Evolutionary conservation across 2,329 filamentous ascomycete species (phyloP).

Genomic region (Mollisia scopiformis): DNA sequence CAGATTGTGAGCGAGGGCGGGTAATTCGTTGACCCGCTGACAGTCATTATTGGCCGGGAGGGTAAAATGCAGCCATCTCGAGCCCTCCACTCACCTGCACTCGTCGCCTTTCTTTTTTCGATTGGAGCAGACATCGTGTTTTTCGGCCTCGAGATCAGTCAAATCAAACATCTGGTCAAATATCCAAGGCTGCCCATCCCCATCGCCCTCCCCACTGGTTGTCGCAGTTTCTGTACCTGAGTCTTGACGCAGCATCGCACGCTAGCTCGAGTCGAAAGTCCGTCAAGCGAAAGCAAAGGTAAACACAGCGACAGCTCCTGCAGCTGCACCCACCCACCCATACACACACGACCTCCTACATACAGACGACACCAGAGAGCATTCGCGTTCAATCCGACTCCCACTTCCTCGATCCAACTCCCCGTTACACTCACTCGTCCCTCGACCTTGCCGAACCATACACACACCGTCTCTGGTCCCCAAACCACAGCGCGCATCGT

Average conservation of each 20-base stretch:
- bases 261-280: neutral
- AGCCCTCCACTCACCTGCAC: neutral
- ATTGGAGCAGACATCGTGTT: neutral
- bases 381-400: neutral
- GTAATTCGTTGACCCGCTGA: neutral
- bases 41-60: neutral
- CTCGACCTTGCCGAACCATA: neutral
- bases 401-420: neutral
- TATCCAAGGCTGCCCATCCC: neutral
- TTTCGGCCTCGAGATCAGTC: neutral
- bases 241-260: neutral
- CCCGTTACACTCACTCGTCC: conserved; percentile 3
- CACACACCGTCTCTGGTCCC: no score
- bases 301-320: neutral
- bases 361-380: no score
- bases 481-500: conserved; percentile 6
- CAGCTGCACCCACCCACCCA: neutral
- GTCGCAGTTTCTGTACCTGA: neutral
- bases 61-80: neutral
- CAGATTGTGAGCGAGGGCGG: neutral
- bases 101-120: neutral
- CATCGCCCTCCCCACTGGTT: no score
- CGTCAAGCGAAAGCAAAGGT: no score
- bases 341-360: neutral
- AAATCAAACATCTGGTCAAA: neutral